Evolutionary conservation across 2,329 filamentous ascomycete species (phyloP).

Genomic region (Alternaria consortialis): DNA sequence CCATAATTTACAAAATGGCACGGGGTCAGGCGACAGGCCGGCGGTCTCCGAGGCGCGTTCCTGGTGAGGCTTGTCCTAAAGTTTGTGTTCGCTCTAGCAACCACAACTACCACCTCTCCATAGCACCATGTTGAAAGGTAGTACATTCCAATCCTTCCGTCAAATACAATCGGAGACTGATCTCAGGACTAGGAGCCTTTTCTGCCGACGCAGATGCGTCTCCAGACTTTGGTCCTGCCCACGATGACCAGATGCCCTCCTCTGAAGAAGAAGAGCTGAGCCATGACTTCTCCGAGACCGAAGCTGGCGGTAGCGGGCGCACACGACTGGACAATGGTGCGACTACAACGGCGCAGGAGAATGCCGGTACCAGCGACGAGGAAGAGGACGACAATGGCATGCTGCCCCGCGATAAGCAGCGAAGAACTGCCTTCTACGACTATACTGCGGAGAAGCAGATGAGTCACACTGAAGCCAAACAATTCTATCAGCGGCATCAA

Average conservation of each 20-base stretch:
- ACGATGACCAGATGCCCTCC: constrained; percentile 47
- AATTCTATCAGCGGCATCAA: constrained; percentile 93
- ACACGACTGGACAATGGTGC: constrained; percentile 30
- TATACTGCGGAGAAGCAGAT: constrained; percentile 92
- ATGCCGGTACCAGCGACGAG: constrained; percentile 35
- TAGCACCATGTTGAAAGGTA: constrained; percentile 42
- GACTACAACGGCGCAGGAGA: constrained; percentile 28
- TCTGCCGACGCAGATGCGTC: constrained; percentile 49
- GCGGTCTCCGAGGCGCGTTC: constrained; percentile 22
- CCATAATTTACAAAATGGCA: constrained; percentile 19
- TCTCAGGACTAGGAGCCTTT: constrained; percentile 30
- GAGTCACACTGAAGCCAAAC: constrained; percentile 91
- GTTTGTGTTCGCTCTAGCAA: constrained; percentile 20
- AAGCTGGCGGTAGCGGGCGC: constrained; percentile 23
- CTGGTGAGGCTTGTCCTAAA: constrained; percentile 13
- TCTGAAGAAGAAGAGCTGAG: constrained; percentile 49
- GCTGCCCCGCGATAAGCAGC: constrained; percentile 62
- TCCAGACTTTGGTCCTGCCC: constrained; percentile 43
- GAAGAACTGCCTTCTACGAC: constrained; percentile 88
- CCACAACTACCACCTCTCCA: constrained; percentile 24
- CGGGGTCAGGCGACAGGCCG: constrained; percentile 24
- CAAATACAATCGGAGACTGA: constrained; percentile 15
- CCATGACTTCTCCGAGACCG: constrained; percentile 42
- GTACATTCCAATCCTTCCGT: constrained; percentile 8
- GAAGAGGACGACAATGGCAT: constrained; percentile 46